phyloP scores from a whole-genome alignment of 2,329 filamentous ascomycete genomes.

The Fusarium gaditjirri region DNA sequence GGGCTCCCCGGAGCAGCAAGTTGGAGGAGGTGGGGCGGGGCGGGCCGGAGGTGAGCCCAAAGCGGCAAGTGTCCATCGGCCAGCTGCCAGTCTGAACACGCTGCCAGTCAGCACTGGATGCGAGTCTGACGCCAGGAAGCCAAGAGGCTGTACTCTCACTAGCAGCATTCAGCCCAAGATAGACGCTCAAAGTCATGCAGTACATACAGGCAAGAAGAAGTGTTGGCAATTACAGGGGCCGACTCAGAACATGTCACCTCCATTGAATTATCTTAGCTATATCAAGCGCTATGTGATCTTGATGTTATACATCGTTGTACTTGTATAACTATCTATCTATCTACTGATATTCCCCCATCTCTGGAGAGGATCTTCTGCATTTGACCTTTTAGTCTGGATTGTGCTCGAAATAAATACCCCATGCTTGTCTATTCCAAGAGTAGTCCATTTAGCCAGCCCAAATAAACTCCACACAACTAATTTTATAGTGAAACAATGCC shows the following conservation, averaged over 20 bases:
- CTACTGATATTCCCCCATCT: background rate
- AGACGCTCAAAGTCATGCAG: background rate
- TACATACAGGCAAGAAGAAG: too few relatives aligned
- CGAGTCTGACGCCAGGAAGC: fast-evolving
- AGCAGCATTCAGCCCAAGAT: background rate
- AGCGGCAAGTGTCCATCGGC: background rate
- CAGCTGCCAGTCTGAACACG: background rate
- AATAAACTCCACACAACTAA: background rate
- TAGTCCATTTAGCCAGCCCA: background rate
- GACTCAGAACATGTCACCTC: too few relatives aligned
- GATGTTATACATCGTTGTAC: fast-evolving
- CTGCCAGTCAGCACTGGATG: background rate
- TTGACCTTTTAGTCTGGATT: background rate
- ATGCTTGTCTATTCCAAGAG: background rate
- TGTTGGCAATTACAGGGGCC: fast-evolving
- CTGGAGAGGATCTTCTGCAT: background rate
- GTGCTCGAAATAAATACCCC: background rate
- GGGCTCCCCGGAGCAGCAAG: background rate
- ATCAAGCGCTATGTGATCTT: fast-evolving
- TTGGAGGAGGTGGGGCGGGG: background rate
- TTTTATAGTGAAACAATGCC: fast-evolving
- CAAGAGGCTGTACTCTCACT: background rate
- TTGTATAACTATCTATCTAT: too few relatives aligned
- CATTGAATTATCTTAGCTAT: background rate
- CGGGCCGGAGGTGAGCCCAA: background rate